Base-by-base conservation (phyloP, 805 yeast genomes). In the Saccharomyces mikatae region DNA sequence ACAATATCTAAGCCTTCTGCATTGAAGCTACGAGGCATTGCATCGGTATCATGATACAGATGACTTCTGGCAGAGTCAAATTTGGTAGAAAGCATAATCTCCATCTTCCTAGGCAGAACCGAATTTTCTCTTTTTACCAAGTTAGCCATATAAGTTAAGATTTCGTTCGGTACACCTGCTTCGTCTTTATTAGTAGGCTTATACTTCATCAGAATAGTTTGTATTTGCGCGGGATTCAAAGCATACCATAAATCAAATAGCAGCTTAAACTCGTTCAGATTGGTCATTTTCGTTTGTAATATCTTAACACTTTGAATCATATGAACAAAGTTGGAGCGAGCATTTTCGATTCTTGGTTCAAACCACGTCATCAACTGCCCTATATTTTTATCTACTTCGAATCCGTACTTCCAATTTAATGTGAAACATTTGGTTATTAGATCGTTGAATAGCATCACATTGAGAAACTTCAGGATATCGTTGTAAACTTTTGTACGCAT, bases 231-330 rank as follows among this genome's bases (percentile, higher is more conserved):
- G 3, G 55, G 41, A 22, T 48, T 58, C 41, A 59, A 52, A 3
- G 46, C 36, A 41, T 47, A 58, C 41, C 61, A 59, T 28, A 56
- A 54, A 14, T 58, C 61, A 14, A 48, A 26, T 6, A 54, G 56
- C 11, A 59, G 36, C 26, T 51, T 36, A 24, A 59, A 52, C 36
- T 59, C 61, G 5, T 50, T 30, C 2, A 58, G 6, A 14, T 31
- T 58, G 10, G 49, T 24, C n/a, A 59, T 54, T 48, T 60, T 58
- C 29, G 58, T 22, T 51, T 59, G 62, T 46, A 59, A 47, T 5
- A 59, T 32, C 41, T 56, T 58, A 2, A 56, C 41, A 3, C 47
- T 30, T 50, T 59, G 62, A 13, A 30, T 30, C 30, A 6, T 24
- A 11, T 21, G 44, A 36, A 36, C 17, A 3, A 36, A 11, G 21